Percentiles rank a stretch among this genome's conserved stretches.
phyloP scores from a whole-genome alignment of 1,284 basidiomycete genomes.

The Agroathelia rolfsii region DNA sequence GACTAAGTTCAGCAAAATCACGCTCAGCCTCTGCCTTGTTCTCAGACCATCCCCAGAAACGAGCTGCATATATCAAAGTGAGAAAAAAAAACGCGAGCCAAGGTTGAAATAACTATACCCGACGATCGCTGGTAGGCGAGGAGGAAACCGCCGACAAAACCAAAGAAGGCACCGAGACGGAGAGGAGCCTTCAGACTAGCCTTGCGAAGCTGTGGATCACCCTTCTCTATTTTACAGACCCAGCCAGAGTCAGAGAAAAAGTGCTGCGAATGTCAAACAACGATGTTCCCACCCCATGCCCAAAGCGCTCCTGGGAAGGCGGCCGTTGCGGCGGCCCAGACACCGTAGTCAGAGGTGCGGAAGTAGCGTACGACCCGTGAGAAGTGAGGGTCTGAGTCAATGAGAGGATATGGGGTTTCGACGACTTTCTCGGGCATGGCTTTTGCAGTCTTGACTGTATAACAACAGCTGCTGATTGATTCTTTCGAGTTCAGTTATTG shows the following conservation, averaged over 20 bases:
- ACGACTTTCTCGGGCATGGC: slow-evolving; percentile 66
- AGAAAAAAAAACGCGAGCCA: slow-evolving; percentile 4
- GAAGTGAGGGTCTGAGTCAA: slow-evolving; percentile 91
- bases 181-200: slow-evolving; percentile 22
- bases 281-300: slow-evolving; percentile 51
- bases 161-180: slow-evolving; percentile 38
- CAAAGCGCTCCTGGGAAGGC: slow-evolving; percentile 72
- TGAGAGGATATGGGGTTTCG: slow-evolving; percentile 70
- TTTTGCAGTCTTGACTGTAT: too few relatives aligned
- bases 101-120: slow-evolving; percentile 23
- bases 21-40: slow-evolving; percentile 75
- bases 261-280: slow-evolving; percentile 4
- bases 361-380: slow-evolving; percentile 85
- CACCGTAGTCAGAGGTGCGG: slow-evolving; percentile 79
- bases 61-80: slow-evolving; percentile 41
- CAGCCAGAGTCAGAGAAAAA: slow-evolving; percentile 9
- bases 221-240: slow-evolving; percentile 28
- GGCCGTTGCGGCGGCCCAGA: slow-evolving; percentile 76
- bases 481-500: too few relatives aligned
- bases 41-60: slow-evolving; percentile 96
- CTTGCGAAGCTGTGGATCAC: slow-evolving; percentile 27
- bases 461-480: too few relatives aligned
- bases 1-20: slow-evolving; percentile 71
- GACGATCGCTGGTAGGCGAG: slow-evolving; percentile 90
- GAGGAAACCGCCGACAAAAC: slow-evolving; percentile 85